Evolutionary conservation across 73 alveolate genomes (phyloP).

Genomic region (Tetrahymena elliotti): DNA sequence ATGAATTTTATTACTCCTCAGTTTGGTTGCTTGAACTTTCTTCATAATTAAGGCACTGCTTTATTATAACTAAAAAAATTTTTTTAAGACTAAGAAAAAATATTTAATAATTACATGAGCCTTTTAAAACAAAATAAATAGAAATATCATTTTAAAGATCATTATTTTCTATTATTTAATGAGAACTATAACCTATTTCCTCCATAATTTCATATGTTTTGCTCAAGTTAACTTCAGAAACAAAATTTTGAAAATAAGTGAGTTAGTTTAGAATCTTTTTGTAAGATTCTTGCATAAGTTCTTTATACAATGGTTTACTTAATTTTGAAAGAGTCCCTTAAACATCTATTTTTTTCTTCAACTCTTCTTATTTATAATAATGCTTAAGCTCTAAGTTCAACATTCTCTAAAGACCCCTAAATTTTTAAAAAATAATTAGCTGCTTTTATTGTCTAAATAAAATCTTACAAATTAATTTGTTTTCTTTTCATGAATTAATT

Average conservation of each 20-base stretch:
- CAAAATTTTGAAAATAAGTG: background rate
- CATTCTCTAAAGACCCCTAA: background rate
- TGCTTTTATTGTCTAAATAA: too few relatives aligned
- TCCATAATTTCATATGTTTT: background rate
- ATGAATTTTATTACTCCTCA: background rate
- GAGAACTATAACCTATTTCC: background rate
- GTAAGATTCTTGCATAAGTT: background rate
- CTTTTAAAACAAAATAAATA: background rate
- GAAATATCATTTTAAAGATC: background rate
- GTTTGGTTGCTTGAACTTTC: background rate
- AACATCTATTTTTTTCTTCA: background rate
- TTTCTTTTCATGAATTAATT: background rate
- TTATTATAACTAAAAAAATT: background rate
- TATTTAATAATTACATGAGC: background rate
- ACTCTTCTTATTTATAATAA: background rate
- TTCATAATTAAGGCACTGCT: background rate
- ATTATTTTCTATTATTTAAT: background rate
- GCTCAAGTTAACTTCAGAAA: background rate
- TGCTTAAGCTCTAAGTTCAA: background rate
- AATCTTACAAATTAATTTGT: background rate
- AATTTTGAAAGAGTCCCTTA: background rate
- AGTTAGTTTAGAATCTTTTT: background rate
- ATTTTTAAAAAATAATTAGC: background rate
- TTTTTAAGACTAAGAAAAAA: too few relatives aligned
- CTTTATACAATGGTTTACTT: background rate